Conservation (phyloP, 495 filamentous ascomycete genomes). For the Pseudomonodictys pantanalensis region DNA sequence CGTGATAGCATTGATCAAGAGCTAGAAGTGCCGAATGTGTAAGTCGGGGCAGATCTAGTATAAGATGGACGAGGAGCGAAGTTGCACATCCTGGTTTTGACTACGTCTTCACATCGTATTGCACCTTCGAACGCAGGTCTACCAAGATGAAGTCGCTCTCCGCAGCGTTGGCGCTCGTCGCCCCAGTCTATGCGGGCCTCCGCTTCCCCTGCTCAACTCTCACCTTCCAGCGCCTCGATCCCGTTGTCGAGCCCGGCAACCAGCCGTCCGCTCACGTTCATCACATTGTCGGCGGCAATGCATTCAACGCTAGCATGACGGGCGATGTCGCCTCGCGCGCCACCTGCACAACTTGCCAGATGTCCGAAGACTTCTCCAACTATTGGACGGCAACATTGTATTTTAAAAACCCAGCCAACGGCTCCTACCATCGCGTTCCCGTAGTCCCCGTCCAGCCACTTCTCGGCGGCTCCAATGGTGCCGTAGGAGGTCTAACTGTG, state of each 20-base stretch:
- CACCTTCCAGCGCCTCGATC: conserved; percentile 49
- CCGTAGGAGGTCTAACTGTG: conserved; percentile 51
- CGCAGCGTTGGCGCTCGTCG: conserved; percentile 42
- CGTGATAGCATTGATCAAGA: too few species aligned
- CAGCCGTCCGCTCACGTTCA: conserved; percentile 48
- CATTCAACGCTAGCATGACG: conserved; percentile 4
- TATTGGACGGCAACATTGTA: conserved; percentile 48
- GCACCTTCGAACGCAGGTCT: too few species aligned
- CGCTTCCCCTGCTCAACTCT: conserved; percentile 50
- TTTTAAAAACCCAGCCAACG: conserved; percentile 51
- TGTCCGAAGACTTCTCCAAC: conserved; percentile 46
- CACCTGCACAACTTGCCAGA: conserved; percentile 40
- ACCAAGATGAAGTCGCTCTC: too few species aligned
- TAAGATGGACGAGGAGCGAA: too few species aligned
- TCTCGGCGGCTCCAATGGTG: conserved; percentile 47
- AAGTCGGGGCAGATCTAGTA: too few species aligned
- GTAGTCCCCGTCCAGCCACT: conserved; percentile 46
- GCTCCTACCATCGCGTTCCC: conserved; percentile 47
- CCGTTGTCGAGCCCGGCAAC: conserved; percentile 44
- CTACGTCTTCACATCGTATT: too few species aligned
- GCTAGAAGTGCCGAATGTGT: too few species aligned
- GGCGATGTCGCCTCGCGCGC: conserved; percentile 36
- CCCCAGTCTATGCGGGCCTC: conserved; percentile 44
- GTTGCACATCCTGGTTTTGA: too few species aligned
- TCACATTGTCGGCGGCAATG: conserved; percentile 39